These are phyloP conservation scores for Hordeum marinum DNA, from an alignment of 176 grass and related monocot species.

Conservation along the genomic window DNA sequence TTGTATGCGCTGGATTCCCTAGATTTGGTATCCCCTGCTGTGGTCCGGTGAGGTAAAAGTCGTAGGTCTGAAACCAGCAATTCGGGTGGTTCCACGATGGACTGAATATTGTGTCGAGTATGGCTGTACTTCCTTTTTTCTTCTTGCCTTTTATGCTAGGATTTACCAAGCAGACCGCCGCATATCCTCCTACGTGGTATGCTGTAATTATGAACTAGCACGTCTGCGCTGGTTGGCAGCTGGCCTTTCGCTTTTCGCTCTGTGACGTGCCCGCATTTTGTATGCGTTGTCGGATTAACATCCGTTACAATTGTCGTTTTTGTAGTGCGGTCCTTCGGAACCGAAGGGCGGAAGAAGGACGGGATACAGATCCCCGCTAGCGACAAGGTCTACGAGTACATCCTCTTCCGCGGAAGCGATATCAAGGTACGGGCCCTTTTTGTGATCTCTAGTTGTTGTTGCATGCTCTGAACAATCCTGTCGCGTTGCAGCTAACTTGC, in stretches of 20 bases:
- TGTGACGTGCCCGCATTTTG: not conserved
- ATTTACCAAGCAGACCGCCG: not conserved
- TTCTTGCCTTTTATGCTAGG: not conserved
- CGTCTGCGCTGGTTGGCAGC: not conserved
- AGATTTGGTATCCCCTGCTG: not conserved
- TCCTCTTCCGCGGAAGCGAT: conserved; percentile 81
- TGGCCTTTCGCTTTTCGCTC: not conserved
- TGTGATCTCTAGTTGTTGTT: not conserved
- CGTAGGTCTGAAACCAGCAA: not conserved
- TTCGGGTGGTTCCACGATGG: not conserved
- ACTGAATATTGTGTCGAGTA: too few species aligned
- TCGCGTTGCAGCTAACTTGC: not conserved
- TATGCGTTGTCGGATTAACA: not conserved
- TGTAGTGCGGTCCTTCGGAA: conserved; percentile 84
- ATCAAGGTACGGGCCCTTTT: conserved; percentile 51
- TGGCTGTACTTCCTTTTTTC: not conserved
- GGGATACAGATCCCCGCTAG: conserved; percentile 62
- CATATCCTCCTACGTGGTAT: not conserved
- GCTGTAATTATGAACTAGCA: not conserved
- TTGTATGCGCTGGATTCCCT: too few species aligned
- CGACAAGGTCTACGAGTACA: conserved; percentile 78
- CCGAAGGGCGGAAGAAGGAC: conserved; percentile 85
- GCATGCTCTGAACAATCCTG: not conserved
- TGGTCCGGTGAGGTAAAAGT: too few species aligned
- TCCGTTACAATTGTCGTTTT: not conserved